Percentiles rank a stretch among this genome's conserved stretches.
Evolutionary conservation across 179 eudicot species (phyloP).

Genomic region (Monotropa hypopitys): DNA sequence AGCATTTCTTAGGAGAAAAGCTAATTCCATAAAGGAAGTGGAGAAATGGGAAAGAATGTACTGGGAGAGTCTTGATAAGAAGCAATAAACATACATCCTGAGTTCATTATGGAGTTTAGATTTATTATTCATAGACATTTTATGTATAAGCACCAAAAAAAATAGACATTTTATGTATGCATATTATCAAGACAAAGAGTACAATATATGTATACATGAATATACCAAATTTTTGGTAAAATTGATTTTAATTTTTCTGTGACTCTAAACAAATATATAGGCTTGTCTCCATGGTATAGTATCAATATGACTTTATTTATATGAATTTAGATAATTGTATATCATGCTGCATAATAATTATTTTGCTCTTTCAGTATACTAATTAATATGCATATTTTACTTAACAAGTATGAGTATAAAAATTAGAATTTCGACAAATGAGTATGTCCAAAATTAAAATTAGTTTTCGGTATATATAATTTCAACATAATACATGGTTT

Average conservation of each 20-base stretch:
- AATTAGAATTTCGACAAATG: not conserved
- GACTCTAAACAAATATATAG: not conserved
- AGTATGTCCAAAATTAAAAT: too few species aligned
- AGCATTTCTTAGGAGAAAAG: not conserved
- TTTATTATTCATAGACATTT: not conserved
- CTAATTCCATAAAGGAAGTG: constrained; percentile 6
- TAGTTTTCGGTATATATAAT: too few species aligned
- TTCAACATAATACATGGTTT: too few species aligned
- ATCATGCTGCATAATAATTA: not conserved
- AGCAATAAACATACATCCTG: not conserved
- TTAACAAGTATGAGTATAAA: not conserved
- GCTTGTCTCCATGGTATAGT: not conserved
- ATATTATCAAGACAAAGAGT: too few species aligned
- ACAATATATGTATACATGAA: too few species aligned
- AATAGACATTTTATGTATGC: too few species aligned
- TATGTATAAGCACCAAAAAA: too few species aligned
- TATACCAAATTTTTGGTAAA: not conserved
- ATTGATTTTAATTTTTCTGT: not conserved
- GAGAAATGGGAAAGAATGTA: constrained; percentile 12
- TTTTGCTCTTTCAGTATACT: not conserved
- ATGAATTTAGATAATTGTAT: not conserved
- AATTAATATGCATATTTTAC: not conserved
- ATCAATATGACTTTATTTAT: not conserved
- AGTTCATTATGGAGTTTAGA: not conserved
- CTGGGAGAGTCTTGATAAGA: constrained; percentile 9